These are phyloP conservation scores for Fusarium oxysporum DNA, from an alignment of 2,329 filamentous ascomycete genomes.

Conservation along the genomic window DNA sequence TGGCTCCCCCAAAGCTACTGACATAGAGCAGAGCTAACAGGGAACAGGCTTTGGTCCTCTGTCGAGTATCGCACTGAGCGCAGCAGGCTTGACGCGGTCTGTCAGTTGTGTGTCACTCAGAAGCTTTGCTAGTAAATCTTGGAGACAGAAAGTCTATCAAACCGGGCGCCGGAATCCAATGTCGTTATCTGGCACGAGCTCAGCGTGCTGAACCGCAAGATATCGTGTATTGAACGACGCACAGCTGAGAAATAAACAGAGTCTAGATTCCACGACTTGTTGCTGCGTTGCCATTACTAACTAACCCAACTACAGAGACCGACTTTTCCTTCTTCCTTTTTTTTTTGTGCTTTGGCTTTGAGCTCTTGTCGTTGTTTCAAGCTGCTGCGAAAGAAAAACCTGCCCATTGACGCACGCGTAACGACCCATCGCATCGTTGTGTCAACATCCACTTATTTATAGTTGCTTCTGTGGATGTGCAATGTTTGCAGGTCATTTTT, in stretches of 20 bases:
- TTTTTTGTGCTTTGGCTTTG: slow-evolving; percentile 12
- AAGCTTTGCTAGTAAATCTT: slow-evolving; percentile 9
- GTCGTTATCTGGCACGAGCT: neutral
- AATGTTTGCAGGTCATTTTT: slow-evolving; percentile 29
- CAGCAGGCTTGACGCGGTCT: slow-evolving; percentile 29
- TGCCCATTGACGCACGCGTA: slow-evolving; percentile 27
- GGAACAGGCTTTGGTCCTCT: slow-evolving; percentile 27
- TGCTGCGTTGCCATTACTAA: slow-evolving; percentile 13
- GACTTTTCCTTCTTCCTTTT: neutral
- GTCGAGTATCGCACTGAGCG: slow-evolving; percentile 17
- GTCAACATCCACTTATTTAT: slow-evolving; percentile 31
- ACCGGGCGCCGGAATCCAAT: slow-evolving; percentile 21
- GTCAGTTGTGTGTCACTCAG: slow-evolving; percentile 21
- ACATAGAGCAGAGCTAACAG: slow-evolving; percentile 32
- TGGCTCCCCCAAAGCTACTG: slow-evolving; percentile 27
- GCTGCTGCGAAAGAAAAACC: slow-evolving; percentile 15
- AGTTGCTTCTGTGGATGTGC: slow-evolving; percentile 42
- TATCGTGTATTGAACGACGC: slow-evolving; percentile 5
- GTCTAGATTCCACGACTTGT: slow-evolving; percentile 2
- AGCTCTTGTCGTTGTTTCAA: slow-evolving; percentile 12
- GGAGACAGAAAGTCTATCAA: slow-evolving; percentile 10
- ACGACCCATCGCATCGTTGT: slow-evolving; percentile 23
- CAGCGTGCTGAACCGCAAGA: neutral
- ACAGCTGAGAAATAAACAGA: slow-evolving; percentile 8
- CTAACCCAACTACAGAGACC: slow-evolving; percentile 20